Conservation (phyloP, 495 filamentous ascomycete genomes). For the Recurvomyces mirabilis region DNA sequence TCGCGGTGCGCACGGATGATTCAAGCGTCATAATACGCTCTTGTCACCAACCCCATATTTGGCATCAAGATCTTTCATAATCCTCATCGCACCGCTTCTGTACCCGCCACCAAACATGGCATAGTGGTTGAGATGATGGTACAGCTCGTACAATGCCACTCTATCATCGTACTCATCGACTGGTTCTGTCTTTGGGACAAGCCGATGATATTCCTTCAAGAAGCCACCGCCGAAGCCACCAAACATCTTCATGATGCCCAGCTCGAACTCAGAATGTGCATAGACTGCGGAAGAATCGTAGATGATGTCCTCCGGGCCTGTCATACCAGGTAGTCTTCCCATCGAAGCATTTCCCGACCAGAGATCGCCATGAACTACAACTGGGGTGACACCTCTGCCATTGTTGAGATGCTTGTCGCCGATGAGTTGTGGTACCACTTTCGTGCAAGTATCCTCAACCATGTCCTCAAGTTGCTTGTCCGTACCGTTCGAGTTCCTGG, state of each 20-base stretch:
- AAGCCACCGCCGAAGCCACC: conserved; percentile 70
- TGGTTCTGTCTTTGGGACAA: conserved; percentile 71
- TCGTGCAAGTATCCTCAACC: conserved; percentile 49
- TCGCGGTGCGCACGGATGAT: too few relatives aligned
- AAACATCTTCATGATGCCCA: conserved; percentile 95
- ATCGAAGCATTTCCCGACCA: conserved; percentile 79
- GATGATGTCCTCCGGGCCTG: conserved; percentile 60
- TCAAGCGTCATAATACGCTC: conserved; percentile 13
- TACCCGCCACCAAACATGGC: conserved; percentile 74
- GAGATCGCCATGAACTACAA: conserved; percentile 79
- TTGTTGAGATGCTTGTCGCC: conserved; percentile 53
- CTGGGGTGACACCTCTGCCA: conserved; percentile 49
- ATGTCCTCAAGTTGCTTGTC: conserved; percentile 49
- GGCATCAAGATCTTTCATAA: conserved; percentile 56
- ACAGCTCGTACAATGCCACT: conserved; percentile 65
- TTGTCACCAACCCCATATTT: conserved; percentile 46
- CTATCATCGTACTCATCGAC: conserved; percentile 76
- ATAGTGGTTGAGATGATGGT: conserved; percentile 85
- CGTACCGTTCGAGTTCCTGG: conserved; percentile 48
- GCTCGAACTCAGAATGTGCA: conserved; percentile 79
- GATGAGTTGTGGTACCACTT: conserved; percentile 63
- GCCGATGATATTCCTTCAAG: conserved; percentile 60
- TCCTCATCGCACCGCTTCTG: conserved; percentile 56
- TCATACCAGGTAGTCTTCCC: conserved; percentile 49
- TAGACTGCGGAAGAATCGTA: conserved; percentile 74